Base-by-base conservation (phyloP, 768 basidiomycete species). In the Trametes cubensis region DNA sequence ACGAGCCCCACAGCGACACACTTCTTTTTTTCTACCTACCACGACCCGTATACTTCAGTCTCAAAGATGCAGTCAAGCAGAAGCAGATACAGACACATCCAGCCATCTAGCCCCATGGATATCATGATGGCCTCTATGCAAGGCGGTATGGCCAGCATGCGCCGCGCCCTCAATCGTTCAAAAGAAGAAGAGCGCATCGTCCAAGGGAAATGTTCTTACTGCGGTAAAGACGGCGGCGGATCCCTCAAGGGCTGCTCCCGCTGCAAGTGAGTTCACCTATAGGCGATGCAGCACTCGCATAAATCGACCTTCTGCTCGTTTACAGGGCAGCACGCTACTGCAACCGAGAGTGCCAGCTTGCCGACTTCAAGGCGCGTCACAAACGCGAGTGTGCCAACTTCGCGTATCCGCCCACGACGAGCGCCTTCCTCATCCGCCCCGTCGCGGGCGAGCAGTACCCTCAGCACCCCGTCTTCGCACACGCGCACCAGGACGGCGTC, bases 361-460 rank as follows among this genome's bases (percentile, higher is more conserved):
- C 54, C 6, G 47, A 61, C 54, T 61, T 50, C 48, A 55, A 55
- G 40, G 26, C 47, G 1, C 39, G 54, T 3, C 60, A 61, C 40
- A 61, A 61, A 30, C 60, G 60, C 25, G 60, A 61, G 21, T 61
- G 60, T 13, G 53, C 38, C 25, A 40, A 55, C 10, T 61, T 61
- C 18, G 25, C 28, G 21, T 21, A 55, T 38, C 45, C 60, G 34
- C 60, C 60, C 10, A 26, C 34, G 13, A 61, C 60, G 21, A 61
- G 45, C 25, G 60, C 18, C 26, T 61, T 55, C 46, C 44, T 55
- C 38, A 41, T n/a, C 14, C 18, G 55, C 18, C 52, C 46, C 39
- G 20, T 61, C 40, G 38, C 34, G 1, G 25, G 23, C 26, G 53
- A 40, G 20, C 21, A 44, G 25, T 55, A 55, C 28, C n/a, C 60